A percentile compares a stretch with the other conserved stretches of the same genome.
These are phyloP conservation scores for Chlorella ohadii DNA, from an alignment of 139 green algal species.

Conservation along the genomic window DNA sequence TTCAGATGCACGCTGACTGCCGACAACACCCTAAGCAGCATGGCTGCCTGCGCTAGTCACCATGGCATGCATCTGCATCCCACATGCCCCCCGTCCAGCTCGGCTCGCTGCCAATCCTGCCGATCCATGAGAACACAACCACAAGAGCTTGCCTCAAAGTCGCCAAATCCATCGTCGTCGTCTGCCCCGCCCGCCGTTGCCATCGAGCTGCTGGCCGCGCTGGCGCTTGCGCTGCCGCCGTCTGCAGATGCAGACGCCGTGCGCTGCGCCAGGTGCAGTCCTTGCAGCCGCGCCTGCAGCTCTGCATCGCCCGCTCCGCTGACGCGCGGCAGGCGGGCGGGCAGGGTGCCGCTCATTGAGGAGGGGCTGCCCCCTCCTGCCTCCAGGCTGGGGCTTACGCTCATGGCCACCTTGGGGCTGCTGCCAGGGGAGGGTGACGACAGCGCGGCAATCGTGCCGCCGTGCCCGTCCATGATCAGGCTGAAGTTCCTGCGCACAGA, in stretches of 20 bases:
- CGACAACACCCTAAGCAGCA: too few relatives aligned
- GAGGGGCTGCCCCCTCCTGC: neutral
- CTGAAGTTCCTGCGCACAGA: neutral
- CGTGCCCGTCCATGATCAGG: conserved; percentile 26
- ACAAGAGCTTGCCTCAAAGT: neutral
- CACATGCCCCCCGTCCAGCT: too few relatives aligned
- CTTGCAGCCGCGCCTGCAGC: conserved; percentile 15
- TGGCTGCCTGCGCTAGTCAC: too few relatives aligned
- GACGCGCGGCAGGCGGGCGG: neutral
- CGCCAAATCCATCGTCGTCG: conserved; percentile 19
- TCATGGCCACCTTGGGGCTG: neutral
- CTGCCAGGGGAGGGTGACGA: conserved; percentile 10
- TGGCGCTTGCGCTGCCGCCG: neutral
- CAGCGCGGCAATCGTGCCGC: neutral
- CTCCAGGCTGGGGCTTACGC: conserved; percentile 11
- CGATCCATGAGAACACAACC: too few relatives aligned
- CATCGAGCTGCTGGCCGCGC: conserved; percentile 10
- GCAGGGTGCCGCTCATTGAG: too few relatives aligned
- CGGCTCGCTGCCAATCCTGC: too few relatives aligned
- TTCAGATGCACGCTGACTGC: too few relatives aligned
- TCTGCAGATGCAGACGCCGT: too few relatives aligned
- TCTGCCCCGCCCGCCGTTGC: neutral
- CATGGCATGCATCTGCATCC: too few relatives aligned
- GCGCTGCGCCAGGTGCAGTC: conserved; percentile 9
- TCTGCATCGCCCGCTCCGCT: conserved; percentile 7